Evolutionary conservation across 345 rosid species (phyloP), one percentile per base, ranked within the genome.

Genomic region (Iberis pinnata): DNA sequence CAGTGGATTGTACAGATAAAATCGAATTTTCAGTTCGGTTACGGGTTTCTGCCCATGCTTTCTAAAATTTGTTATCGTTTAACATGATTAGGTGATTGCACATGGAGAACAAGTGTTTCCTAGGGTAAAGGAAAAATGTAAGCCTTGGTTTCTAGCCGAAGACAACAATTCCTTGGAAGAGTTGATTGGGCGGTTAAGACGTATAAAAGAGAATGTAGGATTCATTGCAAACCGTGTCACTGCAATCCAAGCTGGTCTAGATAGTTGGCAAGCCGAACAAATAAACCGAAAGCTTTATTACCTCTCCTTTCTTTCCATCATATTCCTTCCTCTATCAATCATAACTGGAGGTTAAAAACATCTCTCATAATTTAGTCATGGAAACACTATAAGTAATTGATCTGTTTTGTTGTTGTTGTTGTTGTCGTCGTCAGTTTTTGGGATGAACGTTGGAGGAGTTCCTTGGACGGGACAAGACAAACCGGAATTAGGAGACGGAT

Each of bases 401-500:
- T 26, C 29, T 26, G 29, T 26, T 26, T 43, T 26, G 9, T 31
- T 31, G 0, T 22, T 35, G 1, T 14, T 53, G 37, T 53, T 53
- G 43, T 54, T 12, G 6, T 13, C 25, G 45, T 55, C 13, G 6
- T 9, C 80, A 93, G 97, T 88, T 29, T 88, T 93, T 37, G 99
- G 97, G 57, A 90, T 93, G 99, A 93, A 93, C 8, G 99, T 93
- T 55, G 99, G 99, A 40, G 99, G 99, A 56, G 97, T 93, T 72
- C 99, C 97, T 17, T 93, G 99, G 99, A 93, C 99, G 0, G 80
- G 72, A 47, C 99, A 88, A 56, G 72, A 53, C 17, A 58, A 80
- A 26, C 95, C 94, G 0, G 70, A 51, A 29, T 24, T 81, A 7
- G 58, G 76, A 54, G 80, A 83, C 1, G 97, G 99, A 43, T 93